A percentile compares a stretch with the other conserved stretches of the same genome.
Evolutionary conservation across 768 basidiomycete genomes (phyloP).

Genomic region (Symmetrospora coprosmae): DNA sequence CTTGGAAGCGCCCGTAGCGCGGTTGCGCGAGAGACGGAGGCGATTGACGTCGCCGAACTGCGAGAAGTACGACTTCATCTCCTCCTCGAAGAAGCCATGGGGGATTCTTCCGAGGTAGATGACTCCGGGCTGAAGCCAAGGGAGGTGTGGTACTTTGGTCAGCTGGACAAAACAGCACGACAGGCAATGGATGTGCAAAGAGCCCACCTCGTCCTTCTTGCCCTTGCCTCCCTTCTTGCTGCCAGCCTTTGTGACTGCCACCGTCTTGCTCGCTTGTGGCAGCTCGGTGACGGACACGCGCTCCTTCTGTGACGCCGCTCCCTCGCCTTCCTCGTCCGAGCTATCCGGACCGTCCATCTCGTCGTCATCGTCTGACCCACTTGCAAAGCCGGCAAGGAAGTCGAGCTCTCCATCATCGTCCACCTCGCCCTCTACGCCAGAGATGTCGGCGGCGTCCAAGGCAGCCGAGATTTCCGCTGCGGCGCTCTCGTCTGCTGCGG

Average conservation of each 20-base stretch:
- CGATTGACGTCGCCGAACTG: slow-evolving; percentile 88
- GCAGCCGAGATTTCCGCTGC: background rate
- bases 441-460: background rate
- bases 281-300: too few species aligned
- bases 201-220: background rate
- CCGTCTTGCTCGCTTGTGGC: background rate
- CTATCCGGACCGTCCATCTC: background rate
- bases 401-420: background rate
- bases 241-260: background rate
- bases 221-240: background rate
- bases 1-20: slow-evolving; percentile 88
- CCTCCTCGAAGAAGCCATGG: slow-evolving; percentile 93
- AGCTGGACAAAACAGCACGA: too few species aligned
- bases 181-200: too few species aligned
- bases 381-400: slow-evolving; percentile 8
- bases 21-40: slow-evolving; percentile 78
- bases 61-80: slow-evolving; percentile 78
- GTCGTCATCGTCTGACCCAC: background rate
- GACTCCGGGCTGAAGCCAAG: slow-evolving; percentile 49
- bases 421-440: background rate
- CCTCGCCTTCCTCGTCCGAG: background rate
- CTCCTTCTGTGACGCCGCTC: background rate
- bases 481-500: background rate
- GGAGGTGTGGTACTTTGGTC: too few species aligned
- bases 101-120: slow-evolving; percentile 81